Base-by-base conservation (phyloP, 371 early-diverging fungal genomes). In the Rhizopus delemar region DNA sequence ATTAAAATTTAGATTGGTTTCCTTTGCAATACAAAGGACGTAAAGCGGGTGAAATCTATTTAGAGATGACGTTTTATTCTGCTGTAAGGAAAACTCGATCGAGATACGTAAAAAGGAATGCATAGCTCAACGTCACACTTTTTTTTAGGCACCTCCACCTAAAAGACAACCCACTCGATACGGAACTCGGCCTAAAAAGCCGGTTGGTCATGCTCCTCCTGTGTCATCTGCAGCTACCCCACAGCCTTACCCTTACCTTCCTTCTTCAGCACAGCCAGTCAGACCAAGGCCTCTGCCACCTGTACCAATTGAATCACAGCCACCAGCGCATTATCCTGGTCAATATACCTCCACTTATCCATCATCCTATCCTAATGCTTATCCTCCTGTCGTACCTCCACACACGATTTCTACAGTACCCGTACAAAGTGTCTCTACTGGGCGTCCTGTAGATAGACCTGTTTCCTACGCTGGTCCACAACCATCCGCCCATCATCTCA, bases 61-160 rank as follows among this genome's bases (percentile, higher is more conserved):
- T 85, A 8, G 83, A 85, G 53, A 49, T 85, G 68, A 85, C 85
- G 31, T 85, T 83, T 43, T 83, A 82, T 63, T 67, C 80, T 34
- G 76, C 77, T 33, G 85, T 82, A 79, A 74, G 78, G 15, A n/a
- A 38, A 13, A n/a, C 6, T n/a, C 69, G 7, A 46, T 8, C 39
- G 5, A 38, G 59, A 5, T 12, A 16, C 31, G 41, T 9, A 34
- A 28, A 31, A 49, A 52, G 58, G 22, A 22, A 22, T 7, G n/a
- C 34, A 36, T 31, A 16, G n/a, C 48, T 51, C 45, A 41, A 28
- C 2, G 13, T 22, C 43, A 34, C 15, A 45, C 32, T 56, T 48
- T 45, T 53, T 11, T 54, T 51, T 64, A 79, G 73, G 65, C 69
- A 29, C 73, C 75, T 35, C 77, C 77, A 33, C 73, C 71, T 13